Evolutionary conservation across 73 alveolate genomes (phyloP), one percentile per base, ranked within the genome.

Genomic region (Tetrahymena elliotti): DNA sequence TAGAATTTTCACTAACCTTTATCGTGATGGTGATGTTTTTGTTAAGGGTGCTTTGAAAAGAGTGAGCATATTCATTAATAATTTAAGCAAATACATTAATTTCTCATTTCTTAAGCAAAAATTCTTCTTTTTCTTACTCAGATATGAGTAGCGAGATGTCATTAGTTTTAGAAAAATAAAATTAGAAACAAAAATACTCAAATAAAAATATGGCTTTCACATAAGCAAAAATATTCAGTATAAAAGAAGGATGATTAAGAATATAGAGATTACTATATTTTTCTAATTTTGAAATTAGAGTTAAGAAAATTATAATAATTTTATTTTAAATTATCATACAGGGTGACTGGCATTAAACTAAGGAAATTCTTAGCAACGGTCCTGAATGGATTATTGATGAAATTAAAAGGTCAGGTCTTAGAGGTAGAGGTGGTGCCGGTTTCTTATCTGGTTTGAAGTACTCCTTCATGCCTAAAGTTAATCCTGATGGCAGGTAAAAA

Each of bases 371-470:
- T 38, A 38, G 94, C n/a, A 98, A 95, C 98, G 99, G 99, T 33
- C 97, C 98, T 83, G 99, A 98, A 93, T 98, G 99, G 99, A 97
- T 98, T 33, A 97, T 98, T 35, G 98, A 98, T 93, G 99, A 98
- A 93, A 98, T 98, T 83, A 98, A 98, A 93, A 97, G 97, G 53
- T 96, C 98, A 35, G 99, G 99, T 22, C 97, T 98, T 34, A 95
- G 99, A 94, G 99, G 99, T 3, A 95, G 99, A 95, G 99, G 99
- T 16, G 99, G 99, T 24, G 99, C 99, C 18, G 99, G 99, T 40
- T 98, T 98, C 96, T 98, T 98, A 38, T 97, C 98, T 18, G 99
- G 99, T 27, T 96, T 98, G 33, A 98, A 98, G 83, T 98, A 98
- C 97, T 96, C 98, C 27, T 98, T 98, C 96, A 98, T 98, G 99